These are phyloP conservation scores for Tylopilus cervinicoccineus DNA, from an alignment of 768 basidiomycete species.

Conservation along the genomic window DNA sequence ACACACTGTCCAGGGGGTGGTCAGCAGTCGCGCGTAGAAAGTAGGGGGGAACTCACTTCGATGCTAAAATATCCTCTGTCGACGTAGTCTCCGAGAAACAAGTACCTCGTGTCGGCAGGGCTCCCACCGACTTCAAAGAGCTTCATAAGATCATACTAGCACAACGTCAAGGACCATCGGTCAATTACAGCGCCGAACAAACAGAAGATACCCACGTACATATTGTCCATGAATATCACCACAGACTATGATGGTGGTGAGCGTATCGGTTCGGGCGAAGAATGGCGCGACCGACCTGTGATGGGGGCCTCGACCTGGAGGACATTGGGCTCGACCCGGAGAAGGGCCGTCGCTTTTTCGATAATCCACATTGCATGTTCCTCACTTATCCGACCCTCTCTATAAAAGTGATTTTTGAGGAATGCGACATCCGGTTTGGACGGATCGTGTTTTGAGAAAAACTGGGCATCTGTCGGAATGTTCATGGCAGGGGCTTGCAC, in stretches of 20 bases:
- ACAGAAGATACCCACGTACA: constrained; percentile 45
- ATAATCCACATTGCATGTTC: constrained; percentile 95
- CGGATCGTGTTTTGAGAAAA: constrained; percentile 80
- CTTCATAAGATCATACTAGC: constrained; percentile 91
- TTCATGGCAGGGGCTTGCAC: constrained; percentile 97
- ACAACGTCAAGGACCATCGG: constrained; percentile 3
- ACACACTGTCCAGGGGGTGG: constrained; percentile 63
- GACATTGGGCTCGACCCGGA: constrained; percentile 85
- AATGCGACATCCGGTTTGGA: constrained; percentile 94
- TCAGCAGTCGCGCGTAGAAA: constrained; percentile 1
- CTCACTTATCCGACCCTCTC: constrained; percentile 90
- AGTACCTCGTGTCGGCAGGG: constrained; percentile 89
- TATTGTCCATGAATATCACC: constrained; percentile 99
- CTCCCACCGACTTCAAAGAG: constrained; percentile 92
- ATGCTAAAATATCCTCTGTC: constrained; percentile 94
- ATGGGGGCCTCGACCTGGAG: constrained; percentile 96
- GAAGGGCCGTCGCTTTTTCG: constrained; percentile 77
- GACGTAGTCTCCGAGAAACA: constrained; percentile 92
- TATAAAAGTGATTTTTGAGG: constrained; percentile 98
- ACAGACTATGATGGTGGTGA: constrained; percentile 57
- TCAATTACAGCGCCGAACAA: constrained; percentile 15
- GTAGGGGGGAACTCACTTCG: constrained; percentile 48
- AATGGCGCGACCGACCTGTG: constrained; percentile 58
- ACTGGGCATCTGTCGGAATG: constrained; percentile 89
- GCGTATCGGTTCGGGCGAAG: background rate